A percentile compares a stretch with the other conserved stretches of the same genome.
These are phyloP conservation scores for Lipomyces oligophaga DNA, from an alignment of 805 yeast species.

Conservation along the genomic window DNA sequence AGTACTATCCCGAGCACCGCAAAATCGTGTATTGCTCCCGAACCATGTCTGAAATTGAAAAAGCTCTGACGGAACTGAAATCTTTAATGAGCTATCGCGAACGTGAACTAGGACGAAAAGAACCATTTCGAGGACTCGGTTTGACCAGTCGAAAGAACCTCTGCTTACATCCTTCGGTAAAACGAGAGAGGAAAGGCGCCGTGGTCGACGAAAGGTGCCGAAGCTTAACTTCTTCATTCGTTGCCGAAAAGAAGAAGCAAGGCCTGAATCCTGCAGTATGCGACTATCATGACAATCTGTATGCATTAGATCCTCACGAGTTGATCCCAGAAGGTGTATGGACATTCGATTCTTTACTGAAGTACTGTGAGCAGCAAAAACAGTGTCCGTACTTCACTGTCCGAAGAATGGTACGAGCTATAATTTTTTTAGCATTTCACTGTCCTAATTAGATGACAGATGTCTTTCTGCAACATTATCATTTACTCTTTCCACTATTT, in stretches of 20 bases:
- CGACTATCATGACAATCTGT: conserved; percentile 84
- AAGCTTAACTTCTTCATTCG: conserved; percentile 86
- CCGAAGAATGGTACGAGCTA: conserved; percentile 98
- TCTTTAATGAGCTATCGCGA: conserved; percentile 83
- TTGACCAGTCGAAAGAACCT: conserved; percentile 90
- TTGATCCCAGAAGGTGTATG: conserved; percentile 90
- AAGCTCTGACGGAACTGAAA: conserved; percentile 87
- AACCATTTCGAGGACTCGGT: conserved; percentile 92
- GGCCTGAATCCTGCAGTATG: conserved; percentile 65
- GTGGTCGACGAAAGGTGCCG: conserved; percentile 96
- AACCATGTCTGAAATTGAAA: conserved; percentile 98
- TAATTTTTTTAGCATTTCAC: conserved; percentile 39
- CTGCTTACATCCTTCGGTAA: conserved; percentile 83
- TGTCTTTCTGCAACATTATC: conserved; percentile 73
- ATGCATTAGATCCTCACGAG: conserved; percentile 82
- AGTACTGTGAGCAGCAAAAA: conserved; percentile 70
- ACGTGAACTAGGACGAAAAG: conserved; percentile 76
- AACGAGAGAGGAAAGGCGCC: conserved; percentile 83
- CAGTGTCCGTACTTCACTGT: conserved; percentile 97
- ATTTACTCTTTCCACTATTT: conserved; percentile 96
- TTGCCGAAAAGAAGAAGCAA: conserved; percentile 60
- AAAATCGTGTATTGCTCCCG: conserved; percentile 97
- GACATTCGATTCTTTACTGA: conserved; percentile 79
- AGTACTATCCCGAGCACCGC: conserved; percentile 82
- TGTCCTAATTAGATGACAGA: conserved; percentile 4